Evolutionary conservation across 768 basidiomycete genomes (phyloP).

Genomic region (Lentinus brumalis): DNA sequence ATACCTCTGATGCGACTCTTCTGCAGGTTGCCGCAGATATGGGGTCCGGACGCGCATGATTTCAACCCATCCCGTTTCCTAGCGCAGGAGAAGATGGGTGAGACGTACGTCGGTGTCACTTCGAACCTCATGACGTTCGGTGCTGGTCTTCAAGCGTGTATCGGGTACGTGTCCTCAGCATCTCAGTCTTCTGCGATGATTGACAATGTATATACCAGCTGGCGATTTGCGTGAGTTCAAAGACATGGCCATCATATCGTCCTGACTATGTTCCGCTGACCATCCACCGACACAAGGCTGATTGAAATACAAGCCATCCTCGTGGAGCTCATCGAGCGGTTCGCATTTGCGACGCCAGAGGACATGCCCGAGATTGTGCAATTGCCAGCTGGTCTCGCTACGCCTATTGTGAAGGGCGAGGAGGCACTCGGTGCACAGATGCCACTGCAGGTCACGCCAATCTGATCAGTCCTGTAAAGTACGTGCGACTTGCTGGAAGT

Average conservation of each 20-base stretch:
- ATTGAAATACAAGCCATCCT: conserved; percentile 39
- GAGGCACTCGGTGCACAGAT: conserved; percentile 32
- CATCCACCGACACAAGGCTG: conserved; percentile 23
- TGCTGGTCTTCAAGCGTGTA: conserved; percentile 21
- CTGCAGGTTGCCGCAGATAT: conserved; percentile 28
- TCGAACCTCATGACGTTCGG: conserved; percentile 20
- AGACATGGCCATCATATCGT: conserved; percentile 1
- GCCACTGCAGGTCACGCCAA: conserved; percentile 33
- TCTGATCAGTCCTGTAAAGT: too few relatives aligned
- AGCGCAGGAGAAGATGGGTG: conserved; percentile 16
- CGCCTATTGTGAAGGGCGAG: conserved; percentile 36
- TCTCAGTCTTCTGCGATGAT: too few relatives aligned
- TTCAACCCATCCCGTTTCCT: conserved; percentile 33
- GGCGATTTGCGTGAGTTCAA: conserved; percentile 35
- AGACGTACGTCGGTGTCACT: conserved; percentile 20
- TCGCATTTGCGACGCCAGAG: conserved; percentile 35
- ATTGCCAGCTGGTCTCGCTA: conserved; percentile 35
- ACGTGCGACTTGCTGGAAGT: too few relatives aligned
- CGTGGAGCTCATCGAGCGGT: conserved; percentile 38
- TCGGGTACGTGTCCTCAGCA: conserved; percentile 8
- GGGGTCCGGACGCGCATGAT: conserved; percentile 34
- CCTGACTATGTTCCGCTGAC: conserved; percentile 20
- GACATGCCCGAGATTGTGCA: conserved; percentile 34
- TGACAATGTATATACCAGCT: conserved; percentile 23
- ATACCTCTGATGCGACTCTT: not conserved